Percentiles rank a stretch among this genome's conserved stretches.
These are phyloP conservation scores for Nicotiana undulata DNA, from an alignment of 257 asterid genomes.

Conservation along the genomic window DNA sequence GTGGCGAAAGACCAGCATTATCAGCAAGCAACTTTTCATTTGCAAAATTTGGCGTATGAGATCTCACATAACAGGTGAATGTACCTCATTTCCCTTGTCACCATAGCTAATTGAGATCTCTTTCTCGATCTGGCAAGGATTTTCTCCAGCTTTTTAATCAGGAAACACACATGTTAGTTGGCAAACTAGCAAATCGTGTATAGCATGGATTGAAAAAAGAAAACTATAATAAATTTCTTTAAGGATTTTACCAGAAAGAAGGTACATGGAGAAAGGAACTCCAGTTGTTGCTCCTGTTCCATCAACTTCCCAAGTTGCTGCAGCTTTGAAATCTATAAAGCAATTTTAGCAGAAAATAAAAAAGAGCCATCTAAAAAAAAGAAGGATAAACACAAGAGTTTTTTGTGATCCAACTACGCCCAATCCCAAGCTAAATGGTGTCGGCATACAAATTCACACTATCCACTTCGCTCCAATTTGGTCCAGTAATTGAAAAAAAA, in stretches of 20 bases:
- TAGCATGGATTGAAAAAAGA: background rate
- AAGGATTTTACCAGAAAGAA: slow-evolving; percentile 54
- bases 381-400: background rate
- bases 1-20: background rate
- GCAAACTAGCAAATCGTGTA: slow-evolving; percentile 1
- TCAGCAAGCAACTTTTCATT: background rate
- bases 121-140: slow-evolving; percentile 32
- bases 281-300: slow-evolving; percentile 63
- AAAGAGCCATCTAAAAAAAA: slow-evolving; percentile 3
- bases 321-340: slow-evolving; percentile 53
- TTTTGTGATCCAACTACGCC: background rate
- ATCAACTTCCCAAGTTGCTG: slow-evolving; percentile 92
- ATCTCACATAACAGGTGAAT: slow-evolving; percentile 8
- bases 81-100: slow-evolving; percentile 96
- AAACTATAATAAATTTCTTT: background rate
- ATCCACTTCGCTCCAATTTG: background rate
- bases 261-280: slow-evolving; percentile 78
- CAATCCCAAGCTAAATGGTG: background rate
- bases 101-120: slow-evolving; percentile 95
- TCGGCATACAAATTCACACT: background rate
- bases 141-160: slow-evolving; percentile 42
- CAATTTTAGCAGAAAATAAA: slow-evolving; percentile 11
- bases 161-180: slow-evolving; percentile 9
- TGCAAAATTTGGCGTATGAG: background rate
- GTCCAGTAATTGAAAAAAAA: background rate